These are phyloP conservation scores for Vaccinium myrtillus DNA, from an alignment of 148 eudicot species.

Conservation along the genomic window DNA sequence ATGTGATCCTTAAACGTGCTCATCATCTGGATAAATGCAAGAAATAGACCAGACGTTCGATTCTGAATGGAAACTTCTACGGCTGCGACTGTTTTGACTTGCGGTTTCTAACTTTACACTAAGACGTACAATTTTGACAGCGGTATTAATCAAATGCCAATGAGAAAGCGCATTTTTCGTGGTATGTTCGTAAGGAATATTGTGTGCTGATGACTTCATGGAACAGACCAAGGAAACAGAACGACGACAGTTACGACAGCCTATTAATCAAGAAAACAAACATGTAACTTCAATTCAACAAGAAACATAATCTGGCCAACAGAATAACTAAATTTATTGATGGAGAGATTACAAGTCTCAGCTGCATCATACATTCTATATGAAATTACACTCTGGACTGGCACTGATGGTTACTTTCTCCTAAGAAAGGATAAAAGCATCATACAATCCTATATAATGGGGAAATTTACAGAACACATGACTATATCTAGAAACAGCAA, in stretches of 20 bases:
- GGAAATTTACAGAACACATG: neutral
- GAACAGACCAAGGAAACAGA: neutral
- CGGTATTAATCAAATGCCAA: neutral
- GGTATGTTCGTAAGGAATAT: neutral
- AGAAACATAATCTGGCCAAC: neutral
- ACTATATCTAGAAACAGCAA: conserved; percentile 3
- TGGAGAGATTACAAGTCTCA: neutral
- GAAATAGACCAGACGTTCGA: neutral
- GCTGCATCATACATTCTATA: neutral
- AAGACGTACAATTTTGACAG: neutral
- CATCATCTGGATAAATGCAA: neutral
- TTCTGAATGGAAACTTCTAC: neutral
- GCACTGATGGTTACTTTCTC: neutral
- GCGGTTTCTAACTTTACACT: neutral
- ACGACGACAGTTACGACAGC: neutral
- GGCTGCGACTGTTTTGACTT: neutral
- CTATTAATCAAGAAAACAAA: neutral
- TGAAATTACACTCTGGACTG: neutral
- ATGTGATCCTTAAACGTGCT: neutral
- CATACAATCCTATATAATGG: neutral
- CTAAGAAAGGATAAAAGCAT: neutral
- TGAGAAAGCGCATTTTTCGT: neutral
- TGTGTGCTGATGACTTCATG: neutral
- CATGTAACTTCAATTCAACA: neutral
- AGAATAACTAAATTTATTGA: neutral